These are phyloP conservation scores for Tetrahymena elliotti DNA, from an alignment of 73 alveolate species.

Conservation along the genomic window DNA sequence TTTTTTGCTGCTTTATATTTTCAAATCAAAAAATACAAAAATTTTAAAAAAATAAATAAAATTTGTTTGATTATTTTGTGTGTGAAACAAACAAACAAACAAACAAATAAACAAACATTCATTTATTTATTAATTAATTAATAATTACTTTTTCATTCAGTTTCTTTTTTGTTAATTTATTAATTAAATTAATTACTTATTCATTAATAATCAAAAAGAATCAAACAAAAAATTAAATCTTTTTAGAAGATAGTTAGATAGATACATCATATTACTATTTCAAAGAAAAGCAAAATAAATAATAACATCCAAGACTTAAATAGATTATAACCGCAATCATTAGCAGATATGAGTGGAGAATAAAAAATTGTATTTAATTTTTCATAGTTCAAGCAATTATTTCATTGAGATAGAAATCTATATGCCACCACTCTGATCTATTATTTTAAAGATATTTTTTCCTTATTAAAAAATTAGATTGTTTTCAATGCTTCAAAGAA, in stretches of 20 bases:
- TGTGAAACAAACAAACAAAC: neutral
- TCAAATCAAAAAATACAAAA: neutral
- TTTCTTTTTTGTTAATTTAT: neutral
- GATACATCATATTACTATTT: neutral
- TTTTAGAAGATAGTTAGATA: neutral
- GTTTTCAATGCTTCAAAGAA: constrained; percentile 32
- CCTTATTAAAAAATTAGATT: neutral
- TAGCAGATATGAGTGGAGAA: neutral
- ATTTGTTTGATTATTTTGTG: neutral
- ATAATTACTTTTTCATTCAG: neutral
- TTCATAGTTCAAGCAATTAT: neutral
- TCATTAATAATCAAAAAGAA: neutral
- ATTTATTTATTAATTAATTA: too few species aligned
- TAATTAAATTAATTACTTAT: neutral
- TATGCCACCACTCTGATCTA: neutral
- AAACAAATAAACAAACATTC: too few species aligned
- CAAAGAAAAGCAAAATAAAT: neutral
- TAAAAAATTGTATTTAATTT: neutral
- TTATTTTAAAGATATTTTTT: neutral
- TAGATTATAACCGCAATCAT: neutral
- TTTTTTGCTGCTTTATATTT: neutral
- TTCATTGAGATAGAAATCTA: neutral
- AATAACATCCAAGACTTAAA: neutral
- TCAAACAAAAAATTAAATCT: neutral
- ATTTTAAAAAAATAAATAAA: neutral